Base-by-base conservation (phyloP, 1,139 yeast species). In the Yamadazyma kanchanaburiensis region DNA sequence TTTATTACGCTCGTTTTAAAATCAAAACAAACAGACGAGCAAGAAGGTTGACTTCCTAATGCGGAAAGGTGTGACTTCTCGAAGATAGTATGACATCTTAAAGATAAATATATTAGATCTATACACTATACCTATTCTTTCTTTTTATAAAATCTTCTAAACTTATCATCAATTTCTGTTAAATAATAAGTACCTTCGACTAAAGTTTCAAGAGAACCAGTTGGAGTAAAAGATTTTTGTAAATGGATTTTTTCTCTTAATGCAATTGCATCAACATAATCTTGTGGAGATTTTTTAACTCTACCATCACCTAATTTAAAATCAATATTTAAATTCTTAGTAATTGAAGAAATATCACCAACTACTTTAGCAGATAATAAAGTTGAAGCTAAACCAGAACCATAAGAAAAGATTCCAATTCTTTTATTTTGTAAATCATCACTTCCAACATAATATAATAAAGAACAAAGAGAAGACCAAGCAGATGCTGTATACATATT, bases 401-500 rank as follows among this genome's bases (percentile, higher is more conserved):
- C 99, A 62, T 94, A 94, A 15, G 98, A 91, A 70, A 89, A 94
- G 47, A 89, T 58, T 50, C 96, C 94, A 51, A 94, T 70, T 61
- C 96, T 80, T 72, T 89, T 87, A 50, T 75, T 76, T 58, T 80
- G 86, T 48, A 89, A 74, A 32, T 74, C 65, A 30, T 80, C 94
- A 33, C 76, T 70, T 26, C 88, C 91, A 42, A 81, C 85, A 53
- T 69, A 82, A 55, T 75, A 78, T 48, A 94, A 69, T 42, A 87
- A 67, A 11, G 98, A 89, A 21, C 91, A 75, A 40, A 94, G 73
- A 7, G 96, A 77, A 26, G 94, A 81, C 77, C 87, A 94, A 32
- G 88, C 79, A 25, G 96, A 86, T 42, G 94, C 98, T 28, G 97
- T 87, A 74, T 94, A 94, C 89, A 89, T 85, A 74, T 94, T 94